These are phyloP conservation scores for Cardiosporidium cionae DNA, from an alignment of 169 alveolate genomes.

Conservation along the genomic window DNA sequence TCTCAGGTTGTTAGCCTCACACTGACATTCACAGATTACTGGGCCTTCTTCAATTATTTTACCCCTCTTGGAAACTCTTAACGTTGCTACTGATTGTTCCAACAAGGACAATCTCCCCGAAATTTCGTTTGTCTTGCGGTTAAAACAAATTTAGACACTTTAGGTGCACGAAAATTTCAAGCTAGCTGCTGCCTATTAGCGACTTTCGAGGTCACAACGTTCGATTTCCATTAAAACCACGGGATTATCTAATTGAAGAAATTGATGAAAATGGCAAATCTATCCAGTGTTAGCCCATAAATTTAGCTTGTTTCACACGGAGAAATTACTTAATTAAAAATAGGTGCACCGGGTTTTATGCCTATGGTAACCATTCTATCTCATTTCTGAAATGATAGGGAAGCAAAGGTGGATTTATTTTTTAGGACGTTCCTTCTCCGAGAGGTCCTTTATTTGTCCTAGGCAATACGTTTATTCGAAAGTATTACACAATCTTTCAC, in stretches of 20 bases:
- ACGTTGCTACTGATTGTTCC: conserved; percentile 59
- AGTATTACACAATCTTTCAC: conserved; percentile 53
- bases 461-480: conserved; percentile 62
- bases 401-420: conserved; percentile 1
- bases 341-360: conserved; percentile 43
- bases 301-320: conserved; percentile 10
- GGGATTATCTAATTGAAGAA: conserved; percentile 55
- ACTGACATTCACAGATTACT: conserved; percentile 44
- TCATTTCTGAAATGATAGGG: not conserved
- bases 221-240: conserved; percentile 46
- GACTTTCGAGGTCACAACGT: conserved; percentile 47
- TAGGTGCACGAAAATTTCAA: conserved; percentile 1
- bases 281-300: not conserved
- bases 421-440: conserved; percentile 63
- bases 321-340: conserved; percentile 15
- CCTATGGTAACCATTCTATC: conserved; percentile 29
- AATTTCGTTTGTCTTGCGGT: conserved; percentile 50
- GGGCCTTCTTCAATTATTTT: conserved; percentile 65
- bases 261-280: conserved; percentile 17
- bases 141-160: not conserved
- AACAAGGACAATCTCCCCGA: conserved; percentile 53
- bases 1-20: no score
- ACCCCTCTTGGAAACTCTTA: conserved; percentile 51
- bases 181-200: not conserved
- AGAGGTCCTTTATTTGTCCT: conserved; percentile 69